Evolutionary conservation across 768 basidiomycete genomes (phyloP), one percentile per base, ranked within the genome.

Genomic region (Naganishia kalamii): DNA sequence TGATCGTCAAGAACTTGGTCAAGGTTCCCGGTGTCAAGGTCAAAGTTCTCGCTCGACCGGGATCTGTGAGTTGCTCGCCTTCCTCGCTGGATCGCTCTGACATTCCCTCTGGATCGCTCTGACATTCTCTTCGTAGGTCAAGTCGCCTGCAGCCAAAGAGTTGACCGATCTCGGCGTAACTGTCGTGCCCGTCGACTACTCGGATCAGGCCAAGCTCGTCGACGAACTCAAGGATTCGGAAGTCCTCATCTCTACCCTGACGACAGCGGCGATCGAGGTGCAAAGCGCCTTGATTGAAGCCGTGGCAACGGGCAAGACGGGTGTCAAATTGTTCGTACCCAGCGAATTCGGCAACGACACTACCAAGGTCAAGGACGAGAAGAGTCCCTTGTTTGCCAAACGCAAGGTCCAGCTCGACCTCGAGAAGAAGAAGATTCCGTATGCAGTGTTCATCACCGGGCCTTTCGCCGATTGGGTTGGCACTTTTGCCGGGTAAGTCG

Each of bases 311-410:
- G 15, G 29, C n/a, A 35, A 52, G 21, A 30, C 63, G 25, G 50
- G 52, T 5, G 30, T 59, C 40, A 44, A 65, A 35, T 23, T 65
- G 50, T 65, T 65, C 50, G 63, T 65, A 1, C 63, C 63, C 23
- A 68, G 67, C 23, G 67, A 68, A 41, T 68, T 48, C 23, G 67
- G 67, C 19, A 65, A 60, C 67, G 47, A 50, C 47, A 52, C 63
- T 19, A 29, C 52, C 27, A 21, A n/a, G 2, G 41, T 51, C n/a
- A n/a, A n/a, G 8, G 44, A 63, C 5, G 48, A 63, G 19, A 23
- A 17, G 37, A 41, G 41, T 19, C 62, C 62, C 17, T 25, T 54
- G 32, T 57, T 3, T 46, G 52, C 13, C 15, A 61, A 68, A 41
- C 46, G 23, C 13, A 19, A 27, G 6, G 0, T 65, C 37, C 63